Percentiles rank a stretch among this genome's conserved stretches.
These are phyloP conservation scores for Rhynchosporium agropyri DNA, from an alignment of 2,329 filamentous ascomycete species.

Conservation along the genomic window DNA sequence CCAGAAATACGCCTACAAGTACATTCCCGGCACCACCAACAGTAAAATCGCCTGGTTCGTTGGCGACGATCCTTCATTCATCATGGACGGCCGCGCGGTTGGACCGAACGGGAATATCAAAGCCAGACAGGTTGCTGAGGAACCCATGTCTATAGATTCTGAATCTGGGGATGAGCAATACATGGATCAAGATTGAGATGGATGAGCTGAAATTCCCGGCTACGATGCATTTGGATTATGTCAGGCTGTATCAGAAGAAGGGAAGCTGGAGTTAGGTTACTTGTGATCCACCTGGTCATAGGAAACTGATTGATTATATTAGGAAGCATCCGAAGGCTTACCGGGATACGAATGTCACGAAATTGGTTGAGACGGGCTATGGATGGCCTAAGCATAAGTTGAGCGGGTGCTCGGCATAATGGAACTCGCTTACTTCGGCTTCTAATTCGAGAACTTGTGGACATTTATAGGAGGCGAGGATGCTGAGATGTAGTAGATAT, in stretches of 20 bases:
- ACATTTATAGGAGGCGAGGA: not conserved
- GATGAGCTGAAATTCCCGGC: conserved; percentile 51
- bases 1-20: conserved; percentile 59
- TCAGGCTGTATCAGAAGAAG: conserved; percentile 56
- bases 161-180: conserved; percentile 54
- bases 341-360: conserved; percentile 56
- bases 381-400: conserved; percentile 39
- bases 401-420: conserved; percentile 30
- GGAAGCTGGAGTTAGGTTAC: conserved; percentile 50
- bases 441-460: not conserved
- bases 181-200: conserved; percentile 53
- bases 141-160: conserved; percentile 57
- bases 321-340: conserved; percentile 62
- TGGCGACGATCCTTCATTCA: conserved; percentile 53
- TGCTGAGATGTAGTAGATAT: not conserved
- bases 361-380: conserved; percentile 40
- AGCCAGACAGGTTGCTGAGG: conserved; percentile 51
- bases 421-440: too few species aligned
- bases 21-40: conserved; percentile 49
- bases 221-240: conserved; percentile 57
- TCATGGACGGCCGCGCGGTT: conserved; percentile 54
- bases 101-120: conserved; percentile 57
- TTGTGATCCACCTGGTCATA: conserved; percentile 60
- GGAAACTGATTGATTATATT: conserved; percentile 66
- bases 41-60: conserved; percentile 56